Evolutionary conservation across 2,329 filamentous ascomycete species (phyloP).

Genomic region (Curvularia verruculosa): DNA sequence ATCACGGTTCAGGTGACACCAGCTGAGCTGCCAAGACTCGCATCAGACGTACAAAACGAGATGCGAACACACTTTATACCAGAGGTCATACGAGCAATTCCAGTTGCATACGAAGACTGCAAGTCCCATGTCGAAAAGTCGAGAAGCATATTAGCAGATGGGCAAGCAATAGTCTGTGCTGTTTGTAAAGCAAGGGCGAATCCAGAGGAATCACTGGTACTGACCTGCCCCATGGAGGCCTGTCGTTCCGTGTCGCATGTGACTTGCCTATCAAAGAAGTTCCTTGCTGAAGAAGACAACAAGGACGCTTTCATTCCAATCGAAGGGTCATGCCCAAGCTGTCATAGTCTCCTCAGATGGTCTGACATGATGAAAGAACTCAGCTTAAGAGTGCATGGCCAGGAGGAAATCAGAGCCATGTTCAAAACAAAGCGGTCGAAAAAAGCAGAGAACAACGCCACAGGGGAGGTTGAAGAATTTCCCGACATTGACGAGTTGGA

Average conservation of each 20-base stretch:
- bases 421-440: constrained; percentile 61
- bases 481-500: constrained; percentile 30
- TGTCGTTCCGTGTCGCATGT: constrained; percentile 62
- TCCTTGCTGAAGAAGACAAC: constrained; percentile 53
- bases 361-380: constrained; percentile 80
- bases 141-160: constrained; percentile 34
- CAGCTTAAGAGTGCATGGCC: constrained; percentile 72
- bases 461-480: constrained; percentile 19
- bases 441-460: constrained; percentile 34
- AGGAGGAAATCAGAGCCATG: constrained; percentile 72
- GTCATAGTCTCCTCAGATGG: constrained; percentile 70
- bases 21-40: constrained; percentile 31
- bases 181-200: constrained; percentile 56
- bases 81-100: constrained; percentile 50
- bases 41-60: constrained; percentile 27
- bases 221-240: constrained; percentile 58
- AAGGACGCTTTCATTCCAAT: constrained; percentile 65
- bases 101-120: constrained; percentile 60
- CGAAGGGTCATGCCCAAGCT: constrained; percentile 73
- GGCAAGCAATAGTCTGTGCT: constrained; percentile 48
- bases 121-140: constrained; percentile 61
- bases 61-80: constrained; percentile 36
- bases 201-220: constrained; percentile 49
- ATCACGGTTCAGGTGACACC: constrained; percentile 41
- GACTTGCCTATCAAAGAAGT: constrained; percentile 60